These are phyloP conservation scores for Phlyctochytrium arcticum DNA, from an alignment of 192 early-diverging fungal genomes.

Conservation along the genomic window DNA sequence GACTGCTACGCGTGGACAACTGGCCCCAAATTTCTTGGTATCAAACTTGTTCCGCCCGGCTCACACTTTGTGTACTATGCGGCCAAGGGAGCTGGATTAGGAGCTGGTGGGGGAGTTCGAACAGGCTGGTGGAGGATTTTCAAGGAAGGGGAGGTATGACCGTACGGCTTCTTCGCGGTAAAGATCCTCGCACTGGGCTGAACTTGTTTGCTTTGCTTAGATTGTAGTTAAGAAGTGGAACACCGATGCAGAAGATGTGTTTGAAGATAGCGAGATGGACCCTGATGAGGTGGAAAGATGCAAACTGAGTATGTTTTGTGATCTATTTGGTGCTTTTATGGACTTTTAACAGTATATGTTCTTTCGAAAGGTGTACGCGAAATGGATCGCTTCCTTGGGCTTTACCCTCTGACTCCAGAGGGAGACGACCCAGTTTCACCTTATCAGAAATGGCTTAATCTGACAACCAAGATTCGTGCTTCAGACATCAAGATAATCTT, in stretches of 20 bases:
- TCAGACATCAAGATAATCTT: slow-evolving; percentile 40
- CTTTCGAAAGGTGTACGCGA: slow-evolving; percentile 61
- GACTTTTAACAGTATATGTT: neutral
- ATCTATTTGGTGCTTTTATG: neutral
- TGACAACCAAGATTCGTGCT: slow-evolving; percentile 65
- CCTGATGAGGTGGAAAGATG: slow-evolving; percentile 60
- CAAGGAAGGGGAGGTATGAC: slow-evolving; percentile 26
- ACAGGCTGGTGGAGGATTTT: neutral
- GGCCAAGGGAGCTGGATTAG: neutral
- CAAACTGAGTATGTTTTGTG: slow-evolving; percentile 48
- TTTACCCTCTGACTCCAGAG: slow-evolving; percentile 69
- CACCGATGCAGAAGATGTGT: slow-evolving; percentile 64
- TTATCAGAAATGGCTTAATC: slow-evolving; percentile 71
- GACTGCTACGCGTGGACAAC: slow-evolving; percentile 87
- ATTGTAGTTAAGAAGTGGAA: slow-evolving; percentile 82
- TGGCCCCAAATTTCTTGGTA: slow-evolving; percentile 85
- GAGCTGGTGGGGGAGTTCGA: neutral
- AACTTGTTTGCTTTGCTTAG: slow-evolving; percentile 38
- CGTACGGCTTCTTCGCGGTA: neutral
- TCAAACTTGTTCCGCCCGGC: slow-evolving; percentile 92
- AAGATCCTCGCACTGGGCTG: no score
- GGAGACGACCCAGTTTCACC: slow-evolving; percentile 45
- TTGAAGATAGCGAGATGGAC: slow-evolving; percentile 52
- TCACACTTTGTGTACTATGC: slow-evolving; percentile 91
- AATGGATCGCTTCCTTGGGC: slow-evolving; percentile 75